Conservation (phyloP, 768 basidiomycete species). For the Suillus spraguei region DNA sequence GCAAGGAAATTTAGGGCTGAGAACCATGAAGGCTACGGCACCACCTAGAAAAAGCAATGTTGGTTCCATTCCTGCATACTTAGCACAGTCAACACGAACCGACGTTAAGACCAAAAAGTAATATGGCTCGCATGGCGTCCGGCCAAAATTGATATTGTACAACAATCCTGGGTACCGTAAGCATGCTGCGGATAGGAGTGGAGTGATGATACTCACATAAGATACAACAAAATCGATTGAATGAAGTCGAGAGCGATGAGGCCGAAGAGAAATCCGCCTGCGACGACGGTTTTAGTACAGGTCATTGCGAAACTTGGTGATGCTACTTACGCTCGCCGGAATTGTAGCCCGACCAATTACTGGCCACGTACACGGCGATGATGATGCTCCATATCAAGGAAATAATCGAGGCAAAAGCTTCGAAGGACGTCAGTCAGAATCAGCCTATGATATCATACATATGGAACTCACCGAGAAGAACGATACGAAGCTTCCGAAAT, state of each 20-base stretch:
- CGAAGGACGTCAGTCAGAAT: background rate
- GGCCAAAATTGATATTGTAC: slow-evolving; percentile 41
- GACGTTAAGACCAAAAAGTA: slow-evolving; percentile 26
- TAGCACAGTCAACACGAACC: slow-evolving; percentile 11
- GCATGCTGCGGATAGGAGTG: background rate
- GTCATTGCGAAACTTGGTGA: slow-evolving; percentile 1
- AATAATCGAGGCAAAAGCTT: slow-evolving; percentile 37
- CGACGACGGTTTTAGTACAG: slow-evolving; percentile 7
- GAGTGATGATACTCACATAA: slow-evolving; percentile 34
- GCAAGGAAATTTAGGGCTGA: slow-evolving; percentile 37
- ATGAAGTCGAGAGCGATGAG: slow-evolving; percentile 34
- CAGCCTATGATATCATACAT: background rate
- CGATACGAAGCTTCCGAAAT: slow-evolving; percentile 37
- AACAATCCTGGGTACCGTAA: slow-evolving; percentile 35
- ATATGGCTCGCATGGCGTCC: slow-evolving; percentile 36
- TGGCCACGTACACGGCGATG: slow-evolving; percentile 36
- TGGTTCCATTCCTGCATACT: background rate
- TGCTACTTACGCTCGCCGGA: slow-evolving; percentile 35
- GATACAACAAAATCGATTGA: slow-evolving; percentile 37
- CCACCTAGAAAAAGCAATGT: slow-evolving; percentile 19
- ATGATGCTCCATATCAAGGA: slow-evolving; percentile 37
- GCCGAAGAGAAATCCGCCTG: slow-evolving; percentile 38
- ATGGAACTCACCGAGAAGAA: slow-evolving; percentile 37
- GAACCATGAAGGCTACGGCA: slow-evolving; percentile 34
- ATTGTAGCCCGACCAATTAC: slow-evolving; percentile 37